A percentile compares a stretch with the other conserved stretches of the same genome.
phyloP scores from a whole-genome alignment of 208 protist genomes.

The Trypanosomatidae sp. region DNA sequence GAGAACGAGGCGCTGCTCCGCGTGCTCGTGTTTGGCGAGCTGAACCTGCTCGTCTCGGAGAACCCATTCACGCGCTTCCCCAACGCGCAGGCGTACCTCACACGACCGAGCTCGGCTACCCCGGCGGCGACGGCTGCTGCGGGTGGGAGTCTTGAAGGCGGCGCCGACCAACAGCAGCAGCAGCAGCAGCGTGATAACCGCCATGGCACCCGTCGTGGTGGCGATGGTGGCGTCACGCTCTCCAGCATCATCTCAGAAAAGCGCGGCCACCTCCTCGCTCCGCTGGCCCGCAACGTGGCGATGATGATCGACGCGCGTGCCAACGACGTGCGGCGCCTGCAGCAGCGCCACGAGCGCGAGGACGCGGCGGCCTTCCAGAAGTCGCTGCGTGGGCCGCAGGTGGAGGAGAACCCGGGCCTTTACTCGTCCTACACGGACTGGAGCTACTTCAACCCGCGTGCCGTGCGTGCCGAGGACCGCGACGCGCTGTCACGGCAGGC shows the following conservation, averaged over 20 bases:
- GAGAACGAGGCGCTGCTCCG: conserved; percentile 78
- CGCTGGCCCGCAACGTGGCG: conserved; percentile 50
- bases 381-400: conserved; percentile 23
- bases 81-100: conserved; percentile 66
- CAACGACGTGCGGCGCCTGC: conserved; percentile 68
- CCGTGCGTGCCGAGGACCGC: conserved; percentile 74
- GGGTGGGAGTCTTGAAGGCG: conserved; percentile 7
- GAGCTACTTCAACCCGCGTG: conserved; percentile 87
- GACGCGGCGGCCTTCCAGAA: conserved; percentile 69
- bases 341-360: conserved; percentile 81
- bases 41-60: conserved; percentile 83
- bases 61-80: conserved; percentile 85
- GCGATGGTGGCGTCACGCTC: conserved; percentile 45
- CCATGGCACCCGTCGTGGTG: conserved; percentile 13
- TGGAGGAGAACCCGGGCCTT: conserved; percentile 44
- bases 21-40: conserved; percentile 83
- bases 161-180: conserved; percentile 7
- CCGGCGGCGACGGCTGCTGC: conserved; percentile 5
- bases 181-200: conserved; percentile 12
- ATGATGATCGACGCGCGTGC: conserved; percentile 58
- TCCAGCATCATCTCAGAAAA: conserved; percentile 67
- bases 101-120: conserved; percentile 42
- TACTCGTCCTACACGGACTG: conserved; percentile 75
- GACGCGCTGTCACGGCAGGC: conserved; percentile 52
- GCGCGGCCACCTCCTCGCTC: conserved; percentile 64